Evolutionary conservation across 2,329 filamentous ascomycete genomes (phyloP), one percentile per base, ranked within the genome.

Genomic region (Cordyceps farinosa): DNA sequence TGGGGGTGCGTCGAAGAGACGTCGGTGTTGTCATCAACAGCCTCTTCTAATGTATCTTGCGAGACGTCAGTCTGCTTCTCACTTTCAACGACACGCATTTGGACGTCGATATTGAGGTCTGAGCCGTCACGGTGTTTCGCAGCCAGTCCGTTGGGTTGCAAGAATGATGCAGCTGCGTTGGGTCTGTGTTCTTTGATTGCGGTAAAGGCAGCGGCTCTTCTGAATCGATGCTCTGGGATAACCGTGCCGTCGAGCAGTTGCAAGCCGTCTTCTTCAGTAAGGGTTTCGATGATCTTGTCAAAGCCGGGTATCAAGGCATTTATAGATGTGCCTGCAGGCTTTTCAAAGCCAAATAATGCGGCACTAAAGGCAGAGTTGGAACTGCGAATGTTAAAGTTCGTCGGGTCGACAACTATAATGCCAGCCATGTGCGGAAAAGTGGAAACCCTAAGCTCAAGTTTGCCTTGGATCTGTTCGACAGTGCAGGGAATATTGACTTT

Each of bases 361-460:
- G 91, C 90, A 8, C 91, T 96, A 72, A 99, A 98, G 27, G 96
- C 94, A 3, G 92, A 91, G 74, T 99, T 99, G 9, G 93, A 95
- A 77, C 93, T 97, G 72, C 90, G 90, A 70, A 99, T 90, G 56
- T 86, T 85, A 67, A 98, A 82, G 0, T 84, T 87, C 36, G 87
- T 79, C 1, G 94, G 89, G n/a, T 90, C 89, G 13, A 99, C 82
- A 9, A 99, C 93, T 71, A 99, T 88, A 70, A 99, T 97, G 55
- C 95, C 95, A 62, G 95, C 95, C 76, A 99, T 97, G 73, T 99
- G 94, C 17, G 95, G 95, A 67, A 97, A 96, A 72, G 92, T 97
- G 17, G 94, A 97, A 50, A 99, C 85, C 58, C 91, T 87, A 67
- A 99, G 84, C 67, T 91, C 87, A 22, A 86, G 83, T 68, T 88